phyloP scores from a whole-genome alignment of 768 basidiomycete genomes.

The Krasilnikovozyma curviuscula region DNA sequence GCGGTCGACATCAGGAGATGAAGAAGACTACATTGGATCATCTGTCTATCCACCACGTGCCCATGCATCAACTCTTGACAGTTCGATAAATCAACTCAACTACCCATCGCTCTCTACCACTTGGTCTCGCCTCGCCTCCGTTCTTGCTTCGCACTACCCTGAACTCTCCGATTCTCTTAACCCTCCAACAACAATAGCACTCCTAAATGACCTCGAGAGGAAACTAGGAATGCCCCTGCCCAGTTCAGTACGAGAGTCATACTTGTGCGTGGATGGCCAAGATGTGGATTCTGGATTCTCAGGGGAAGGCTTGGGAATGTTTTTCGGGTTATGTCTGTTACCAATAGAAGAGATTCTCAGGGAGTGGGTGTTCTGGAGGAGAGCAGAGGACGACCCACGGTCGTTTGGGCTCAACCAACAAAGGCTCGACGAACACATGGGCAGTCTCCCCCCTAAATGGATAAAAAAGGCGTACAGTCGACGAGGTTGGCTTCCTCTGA shows the following conservation, averaged over 20 bases:
- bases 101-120: conserved; percentile 68
- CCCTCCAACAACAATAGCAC: conserved; percentile 61
- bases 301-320: conserved; percentile 76
- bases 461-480: conserved; percentile 76
- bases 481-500: conserved; percentile 88
- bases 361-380: conserved; percentile 93
- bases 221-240: conserved; percentile 61
- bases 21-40: no score
- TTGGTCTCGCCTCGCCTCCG: conserved; percentile 64
- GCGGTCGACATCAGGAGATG: no score
- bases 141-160: conserved; percentile 70
- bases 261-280: conserved; percentile 74
- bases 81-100: no score
- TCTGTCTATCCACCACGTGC: no score
- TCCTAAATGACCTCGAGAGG: conserved; percentile 62
- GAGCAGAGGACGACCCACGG: conserved; percentile 69
- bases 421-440: conserved; percentile 54
- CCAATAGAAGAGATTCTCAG: conserved; percentile 81
- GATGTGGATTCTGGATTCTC: conserved; percentile 42
- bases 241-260: conserved; percentile 71
- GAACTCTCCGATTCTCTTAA: conserved; percentile 91
- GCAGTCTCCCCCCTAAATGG: conserved; percentile 74
- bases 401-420: conserved; percentile 72
- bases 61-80: no score
- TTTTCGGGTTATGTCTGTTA: conserved; percentile 85